Percentiles rank a stretch among this genome's conserved stretches.
Conservation (phyloP, 805 yeast genomes). For the Cyberlindnera americana region DNA sequence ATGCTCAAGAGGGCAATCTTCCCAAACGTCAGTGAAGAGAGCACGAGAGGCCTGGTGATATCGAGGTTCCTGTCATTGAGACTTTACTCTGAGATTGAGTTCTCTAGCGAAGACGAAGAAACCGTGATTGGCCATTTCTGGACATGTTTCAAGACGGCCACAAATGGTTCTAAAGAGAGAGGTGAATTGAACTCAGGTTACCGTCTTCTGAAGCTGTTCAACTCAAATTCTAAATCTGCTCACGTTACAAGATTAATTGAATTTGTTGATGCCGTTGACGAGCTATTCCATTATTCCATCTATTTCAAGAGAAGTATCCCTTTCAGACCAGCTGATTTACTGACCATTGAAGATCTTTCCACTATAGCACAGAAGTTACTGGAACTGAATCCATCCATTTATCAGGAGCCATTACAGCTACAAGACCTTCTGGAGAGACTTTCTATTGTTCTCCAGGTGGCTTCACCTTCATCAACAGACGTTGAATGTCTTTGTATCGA, state of each 20-base stretch:
- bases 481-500: conserved; percentile 56
- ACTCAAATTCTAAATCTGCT: conserved; percentile 9
- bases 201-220: conserved; percentile 25
- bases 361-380: conserved; percentile 40
- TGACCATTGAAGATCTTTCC: conserved; percentile 33
- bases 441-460: conserved; percentile 35
- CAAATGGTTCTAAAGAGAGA: conserved; percentile 37
- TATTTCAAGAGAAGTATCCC: conserved; percentile 33
- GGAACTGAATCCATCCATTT: conserved; percentile 52
- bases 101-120: conserved; percentile 11
- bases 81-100: conserved; percentile 25
- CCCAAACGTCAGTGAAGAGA: conserved; percentile 14
- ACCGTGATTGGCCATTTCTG: conserved; percentile 34
- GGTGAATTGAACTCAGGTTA: conserved; percentile 39
- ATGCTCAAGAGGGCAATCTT: conserved; percentile 12
- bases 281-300: conserved; percentile 29
- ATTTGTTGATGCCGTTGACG: conserved; percentile 27
- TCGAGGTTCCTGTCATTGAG: conserved; percentile 29
- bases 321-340: conserved; percentile 37
- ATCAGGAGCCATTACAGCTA: conserved; percentile 41
- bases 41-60: conserved; percentile 18
- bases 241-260: conserved; percentile 17
- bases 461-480: conserved; percentile 9
- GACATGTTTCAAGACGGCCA: conserved; percentile 40
- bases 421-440: conserved; percentile 40